Percentiles rank a stretch among this genome's conserved stretches.
phyloP scores from a whole-genome alignment of 78 protist species.

The Dictyostelium intermedium region DNA sequence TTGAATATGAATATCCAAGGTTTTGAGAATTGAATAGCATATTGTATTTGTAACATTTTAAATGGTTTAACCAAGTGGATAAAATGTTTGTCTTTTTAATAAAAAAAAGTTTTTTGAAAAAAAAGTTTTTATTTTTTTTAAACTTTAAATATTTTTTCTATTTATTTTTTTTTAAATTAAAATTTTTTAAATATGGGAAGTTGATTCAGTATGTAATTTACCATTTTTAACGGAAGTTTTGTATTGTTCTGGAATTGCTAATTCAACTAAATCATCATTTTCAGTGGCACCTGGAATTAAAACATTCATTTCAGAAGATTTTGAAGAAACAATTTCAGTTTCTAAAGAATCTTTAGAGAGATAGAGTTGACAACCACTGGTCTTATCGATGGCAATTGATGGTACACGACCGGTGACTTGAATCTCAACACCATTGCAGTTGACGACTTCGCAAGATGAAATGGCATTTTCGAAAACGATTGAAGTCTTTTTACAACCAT shows the following conservation, averaged over 20 bases:
- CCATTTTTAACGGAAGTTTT: conserved; percentile 47
- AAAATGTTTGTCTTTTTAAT: no score
- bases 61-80: no score
- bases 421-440: conserved; percentile 86
- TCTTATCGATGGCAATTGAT: conserved; percentile 90
- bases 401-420: conserved; percentile 86
- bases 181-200: conserved; percentile 58
- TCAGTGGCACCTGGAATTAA: conserved; percentile 82
- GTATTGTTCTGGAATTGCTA: conserved; percentile 93
- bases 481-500: conserved; percentile 89
- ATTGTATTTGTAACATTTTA: no score
- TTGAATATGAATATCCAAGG: no score
- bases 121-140: no score
- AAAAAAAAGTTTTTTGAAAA: no score
- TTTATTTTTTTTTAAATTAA: no score
- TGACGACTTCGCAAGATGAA: conserved; percentile 88
- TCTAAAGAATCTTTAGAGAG: conserved; percentile 74
- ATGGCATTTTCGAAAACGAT: conserved; percentile 90
- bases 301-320: conserved; percentile 93
- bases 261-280: conserved; percentile 80
- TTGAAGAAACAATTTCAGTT: conserved; percentile 89
- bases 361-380: conserved; percentile 85
- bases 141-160: no score
- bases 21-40: no score
- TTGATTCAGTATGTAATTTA: conserved; percentile 76